Conservation (phyloP, 2,329 filamentous ascomycete species). For the Aspergillus sp. region DNA sequence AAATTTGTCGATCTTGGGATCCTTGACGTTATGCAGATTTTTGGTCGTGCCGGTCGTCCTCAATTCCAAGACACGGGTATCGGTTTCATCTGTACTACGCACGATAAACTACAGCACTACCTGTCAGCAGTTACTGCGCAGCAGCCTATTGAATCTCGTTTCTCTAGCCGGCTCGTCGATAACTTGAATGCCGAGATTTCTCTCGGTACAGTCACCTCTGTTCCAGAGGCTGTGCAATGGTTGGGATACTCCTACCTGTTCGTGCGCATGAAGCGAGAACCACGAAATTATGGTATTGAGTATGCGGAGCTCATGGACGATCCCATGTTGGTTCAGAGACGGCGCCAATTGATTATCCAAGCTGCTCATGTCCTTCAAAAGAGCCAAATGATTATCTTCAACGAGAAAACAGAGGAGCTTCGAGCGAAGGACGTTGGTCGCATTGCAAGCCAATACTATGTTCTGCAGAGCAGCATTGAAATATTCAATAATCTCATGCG, state of each 20-base stretch:
- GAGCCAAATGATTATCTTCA: slow-evolving; percentile 98
- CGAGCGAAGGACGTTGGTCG: slow-evolving; percentile 90
- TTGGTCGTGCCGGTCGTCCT: slow-evolving; percentile 92
- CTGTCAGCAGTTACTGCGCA: slow-evolving; percentile 89
- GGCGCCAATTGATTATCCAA: slow-evolving; percentile 77
- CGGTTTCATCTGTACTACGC: slow-evolving; percentile 93
- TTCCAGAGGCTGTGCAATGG: slow-evolving; percentile 91
- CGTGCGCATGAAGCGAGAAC: slow-evolving; percentile 89
- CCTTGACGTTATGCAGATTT: slow-evolving; percentile 93
- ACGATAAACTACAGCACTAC: slow-evolving; percentile 89
- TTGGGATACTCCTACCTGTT: slow-evolving; percentile 97
- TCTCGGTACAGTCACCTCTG: slow-evolving; percentile 87
- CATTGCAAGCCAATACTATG: slow-evolving; percentile 96
- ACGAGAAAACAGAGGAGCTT: slow-evolving; percentile 86
- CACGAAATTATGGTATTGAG: slow-evolving; percentile 87
- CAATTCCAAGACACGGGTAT: slow-evolving; percentile 98
- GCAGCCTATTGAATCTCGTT: slow-evolving; percentile 93
- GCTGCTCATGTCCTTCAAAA: slow-evolving; percentile 80
- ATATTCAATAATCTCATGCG: slow-evolving; percentile 96
- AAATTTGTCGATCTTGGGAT: slow-evolving; percentile 96
- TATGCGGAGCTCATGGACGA: slow-evolving; percentile 87
- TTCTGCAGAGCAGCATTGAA: slow-evolving; percentile 84
- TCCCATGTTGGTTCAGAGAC: slow-evolving; percentile 73
- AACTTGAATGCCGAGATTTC: slow-evolving; percentile 95
- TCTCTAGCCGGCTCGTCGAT: slow-evolving; percentile 87